A percentile compares a stretch with the other conserved stretches of the same genome.
Conservation (phyloP, 768 basidiomycete genomes). For the Pisolithus microcarpus region DNA sequence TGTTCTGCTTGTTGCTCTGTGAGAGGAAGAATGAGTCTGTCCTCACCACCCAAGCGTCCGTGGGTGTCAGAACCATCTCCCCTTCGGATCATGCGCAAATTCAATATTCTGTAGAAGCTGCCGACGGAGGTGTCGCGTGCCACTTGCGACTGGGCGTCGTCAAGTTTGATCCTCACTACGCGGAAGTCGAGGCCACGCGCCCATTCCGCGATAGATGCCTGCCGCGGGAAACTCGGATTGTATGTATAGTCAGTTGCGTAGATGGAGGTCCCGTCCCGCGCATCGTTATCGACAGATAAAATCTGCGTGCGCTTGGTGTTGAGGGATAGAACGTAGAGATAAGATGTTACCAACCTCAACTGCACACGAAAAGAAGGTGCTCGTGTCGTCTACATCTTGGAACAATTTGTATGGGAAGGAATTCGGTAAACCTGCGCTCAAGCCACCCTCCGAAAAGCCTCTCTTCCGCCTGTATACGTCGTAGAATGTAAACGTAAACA, state of each 20-base stretch:
- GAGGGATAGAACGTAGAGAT: neutral
- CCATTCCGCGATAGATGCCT: slow-evolving; percentile 29
- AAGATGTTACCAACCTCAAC: slow-evolving; percentile 41
- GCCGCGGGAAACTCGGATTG: slow-evolving; percentile 35
- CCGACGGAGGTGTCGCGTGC: slow-evolving; percentile 35
- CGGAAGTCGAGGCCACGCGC: slow-evolving; percentile 40
- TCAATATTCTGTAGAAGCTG: slow-evolving; percentile 40
- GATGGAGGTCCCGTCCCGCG: slow-evolving; percentile 32
- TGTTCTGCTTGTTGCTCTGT: slow-evolving; percentile 12
- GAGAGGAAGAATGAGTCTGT: slow-evolving; percentile 15
- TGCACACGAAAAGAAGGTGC: slow-evolving; percentile 44
- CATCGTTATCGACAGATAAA: slow-evolving; percentile 33
- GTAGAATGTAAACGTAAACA: neutral
- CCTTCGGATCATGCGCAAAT: slow-evolving; percentile 41
- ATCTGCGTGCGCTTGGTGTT: slow-evolving; percentile 30
- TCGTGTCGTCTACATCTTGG: slow-evolving; percentile 36
- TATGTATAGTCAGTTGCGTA: slow-evolving; percentile 64
- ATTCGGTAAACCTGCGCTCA: slow-evolving; percentile 19
- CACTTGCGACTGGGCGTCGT: slow-evolving; percentile 39
- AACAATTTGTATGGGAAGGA: slow-evolving; percentile 41
- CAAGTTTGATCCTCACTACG: slow-evolving; percentile 46
- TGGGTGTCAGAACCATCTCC: slow-evolving; percentile 4
- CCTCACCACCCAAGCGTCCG: slow-evolving; percentile 25
- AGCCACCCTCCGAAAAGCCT: slow-evolving; percentile 24
- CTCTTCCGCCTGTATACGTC: slow-evolving; percentile 41